Base-by-base conservation (phyloP, 371 early-diverging fungal genomes). In the Mucor saturninus region DNA sequence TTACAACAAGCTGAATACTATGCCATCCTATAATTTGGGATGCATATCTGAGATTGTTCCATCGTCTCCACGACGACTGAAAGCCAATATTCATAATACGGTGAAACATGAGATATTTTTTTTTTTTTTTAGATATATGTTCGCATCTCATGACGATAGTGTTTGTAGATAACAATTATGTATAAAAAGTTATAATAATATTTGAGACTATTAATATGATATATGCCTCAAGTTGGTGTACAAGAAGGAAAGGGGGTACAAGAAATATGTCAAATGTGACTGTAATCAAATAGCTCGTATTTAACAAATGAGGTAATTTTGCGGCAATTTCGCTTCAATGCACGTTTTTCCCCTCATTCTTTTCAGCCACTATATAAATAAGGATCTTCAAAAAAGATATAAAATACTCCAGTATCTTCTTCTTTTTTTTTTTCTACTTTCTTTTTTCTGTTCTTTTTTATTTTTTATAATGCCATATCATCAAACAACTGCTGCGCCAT, bases 321-420 rank as follows among this genome's bases (percentile, higher is more conserved):
- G 61, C 40, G 61, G 61, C 61, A 61, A 61, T 61, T 61, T 61
- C 21, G 61, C 61, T 43, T 35, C 37, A 14, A 46, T 39, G 51
- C 61, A 60, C 61, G 61, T 60, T 60, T 45, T 59, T 51, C 52
- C 46, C 54, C 61, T 61, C 61, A 61, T 61, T 61, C 61, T 61
- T 61, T 61, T 61, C 61, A 43, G 61, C 61, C 61, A 61, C 61
- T 52, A 43, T 61, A 61, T 61, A 61, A 54, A 54, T 61, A 54
- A 37, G 21, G 61, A 61, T 61, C 61, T 54, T 45, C 61, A 51
- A 37, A 15, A 43, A 35, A 42, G 15, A 21, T 29, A 26, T 28
- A 40, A 29, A 46, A 21, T 46, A 40, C 29, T 28, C 28, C 11
- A 28, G 14, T 5, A 38, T 54, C 31, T 40, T 59, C 29, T 39